Percentiles rank a stretch among this genome's conserved stretches.
Conservation (phyloP, 2,329 filamentous ascomycete genomes). For the Cordyceps cicadae region DNA sequence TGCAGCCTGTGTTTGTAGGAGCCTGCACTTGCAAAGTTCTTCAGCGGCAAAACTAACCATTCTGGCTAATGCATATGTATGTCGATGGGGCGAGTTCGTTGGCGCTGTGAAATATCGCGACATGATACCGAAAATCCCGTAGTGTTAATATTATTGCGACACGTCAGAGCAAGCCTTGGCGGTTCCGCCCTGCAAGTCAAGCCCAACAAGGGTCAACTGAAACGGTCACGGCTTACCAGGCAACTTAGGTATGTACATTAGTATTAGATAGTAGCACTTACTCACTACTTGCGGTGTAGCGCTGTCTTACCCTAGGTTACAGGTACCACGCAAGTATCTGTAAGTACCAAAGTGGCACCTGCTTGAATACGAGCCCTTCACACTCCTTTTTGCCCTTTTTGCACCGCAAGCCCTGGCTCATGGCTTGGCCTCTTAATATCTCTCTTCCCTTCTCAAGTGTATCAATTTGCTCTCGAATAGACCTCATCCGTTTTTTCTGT, state of each 20-base stretch:
- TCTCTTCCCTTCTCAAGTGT: background rate
- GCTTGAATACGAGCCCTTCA: slow-evolving; percentile 9
- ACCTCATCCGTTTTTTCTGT: background rate
- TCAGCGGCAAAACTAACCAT: background rate
- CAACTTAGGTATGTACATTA: too few relatives aligned
- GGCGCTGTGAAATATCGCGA: background rate
- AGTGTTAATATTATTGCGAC: background rate
- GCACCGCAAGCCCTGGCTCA: background rate
- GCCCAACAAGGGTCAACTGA: background rate
- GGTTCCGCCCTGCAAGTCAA: background rate
- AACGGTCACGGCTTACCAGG: background rate
- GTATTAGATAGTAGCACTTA: background rate
- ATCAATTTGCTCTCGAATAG: background rate
- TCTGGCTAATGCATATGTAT: too few relatives aligned
- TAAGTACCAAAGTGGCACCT: background rate
- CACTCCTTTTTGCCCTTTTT: slow-evolving; percentile 10
- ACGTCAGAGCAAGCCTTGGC: slow-evolving; percentile 5
- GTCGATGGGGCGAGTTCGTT: background rate
- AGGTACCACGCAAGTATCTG: background rate
- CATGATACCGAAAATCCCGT: background rate
- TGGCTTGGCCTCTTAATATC: background rate
- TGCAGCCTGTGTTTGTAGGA: too few relatives aligned
- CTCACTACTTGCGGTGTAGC: background rate
- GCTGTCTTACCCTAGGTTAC: background rate
- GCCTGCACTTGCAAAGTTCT: background rate